Conservation (phyloP, 192 early-diverging fungal species). For the Linnemannia schmuckeri region DNA sequence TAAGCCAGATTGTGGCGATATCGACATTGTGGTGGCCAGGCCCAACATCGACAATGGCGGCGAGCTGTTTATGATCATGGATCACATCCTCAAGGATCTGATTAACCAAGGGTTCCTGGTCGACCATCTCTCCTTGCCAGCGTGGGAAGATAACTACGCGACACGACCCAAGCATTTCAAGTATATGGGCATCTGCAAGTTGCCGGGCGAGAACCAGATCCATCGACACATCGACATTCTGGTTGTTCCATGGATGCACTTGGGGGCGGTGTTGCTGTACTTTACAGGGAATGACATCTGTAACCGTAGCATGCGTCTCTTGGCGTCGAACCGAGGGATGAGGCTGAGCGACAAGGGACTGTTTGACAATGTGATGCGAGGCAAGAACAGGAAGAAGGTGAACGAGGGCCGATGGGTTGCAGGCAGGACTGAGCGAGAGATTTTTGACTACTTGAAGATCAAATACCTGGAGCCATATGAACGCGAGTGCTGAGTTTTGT, state of each 20-base stretch:
- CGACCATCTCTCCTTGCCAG: conserved; percentile 32
- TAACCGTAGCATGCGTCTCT: conserved; percentile 55
- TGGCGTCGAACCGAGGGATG: conserved; percentile 55
- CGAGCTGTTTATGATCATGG: conserved; percentile 40
- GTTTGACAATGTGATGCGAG: conserved; percentile 43
- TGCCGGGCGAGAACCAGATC: conserved; percentile 17
- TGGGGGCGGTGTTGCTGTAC: conserved; percentile 45
- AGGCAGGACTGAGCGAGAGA: conserved; percentile 46
- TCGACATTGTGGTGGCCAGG: conserved; percentile 56
- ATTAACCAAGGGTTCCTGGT: conserved; percentile 40
- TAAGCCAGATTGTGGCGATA: conserved; percentile 52
- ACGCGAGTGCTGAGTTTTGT: conserved; percentile 39
- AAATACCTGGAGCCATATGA: conserved; percentile 50
- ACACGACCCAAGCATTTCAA: conserved; percentile 43
- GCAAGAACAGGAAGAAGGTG: conserved; percentile 21
- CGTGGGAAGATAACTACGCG: conserved; percentile 21
- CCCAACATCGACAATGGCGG: conserved; percentile 41
- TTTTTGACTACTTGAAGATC: conserved; percentile 54
- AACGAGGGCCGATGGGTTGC: conserved; percentile 55
- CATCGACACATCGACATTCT: conserved; percentile 56
- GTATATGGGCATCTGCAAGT: conserved; percentile 54
- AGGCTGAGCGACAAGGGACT: conserved; percentile 56
- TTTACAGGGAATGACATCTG: conserved; percentile 62
- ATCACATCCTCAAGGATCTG: conserved; percentile 27
- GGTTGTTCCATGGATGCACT: conserved; percentile 44